Conservation (phyloP, 1,284 basidiomycete genomes). For the Mycena citricolor region DNA sequence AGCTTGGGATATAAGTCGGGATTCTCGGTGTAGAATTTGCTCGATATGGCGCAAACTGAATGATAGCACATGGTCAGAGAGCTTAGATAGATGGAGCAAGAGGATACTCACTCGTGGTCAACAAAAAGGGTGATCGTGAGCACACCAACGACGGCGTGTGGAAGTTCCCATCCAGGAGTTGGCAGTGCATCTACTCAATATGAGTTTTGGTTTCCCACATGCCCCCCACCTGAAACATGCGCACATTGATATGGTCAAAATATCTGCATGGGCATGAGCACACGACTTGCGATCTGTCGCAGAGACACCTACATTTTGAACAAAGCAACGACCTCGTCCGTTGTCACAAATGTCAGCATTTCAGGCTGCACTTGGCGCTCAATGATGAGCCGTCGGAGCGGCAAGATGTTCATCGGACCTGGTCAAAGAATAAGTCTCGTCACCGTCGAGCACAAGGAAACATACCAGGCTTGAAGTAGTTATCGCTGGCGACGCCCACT, state of each 20-base stretch:
- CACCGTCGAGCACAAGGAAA: conserved; percentile 16
- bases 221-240: conserved; percentile 31
- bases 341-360: conserved; percentile 81
- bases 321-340: conserved; percentile 84
- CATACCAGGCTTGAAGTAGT: conserved; percentile 92
- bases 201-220: no score
- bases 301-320: conserved; percentile 80
- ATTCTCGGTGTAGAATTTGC: conserved; percentile 84
- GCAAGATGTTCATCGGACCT: conserved; percentile 88
- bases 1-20: conserved; percentile 84
- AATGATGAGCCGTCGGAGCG: conserved; percentile 83
- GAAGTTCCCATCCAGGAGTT: conserved; percentile 79
- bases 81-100: conserved; percentile 12
- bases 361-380: conserved; percentile 89
- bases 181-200: conserved; percentile 71
- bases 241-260: conserved; percentile 75
- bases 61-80: conserved; percentile 11
- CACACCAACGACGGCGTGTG: conserved; percentile 92
- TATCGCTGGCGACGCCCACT: conserved; percentile 84
- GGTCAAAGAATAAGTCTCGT: conserved; percentile 13
- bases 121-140: conserved; percentile 87
- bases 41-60: conserved; percentile 89
- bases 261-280: conserved; percentile 45
- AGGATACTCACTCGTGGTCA: conserved; percentile 85
- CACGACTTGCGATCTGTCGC: conserved; percentile 10